These are phyloP conservation scores for Sporothrix dimorphospora DNA, from an alignment of 2,329 filamentous ascomycete species.

Conservation along the genomic window DNA sequence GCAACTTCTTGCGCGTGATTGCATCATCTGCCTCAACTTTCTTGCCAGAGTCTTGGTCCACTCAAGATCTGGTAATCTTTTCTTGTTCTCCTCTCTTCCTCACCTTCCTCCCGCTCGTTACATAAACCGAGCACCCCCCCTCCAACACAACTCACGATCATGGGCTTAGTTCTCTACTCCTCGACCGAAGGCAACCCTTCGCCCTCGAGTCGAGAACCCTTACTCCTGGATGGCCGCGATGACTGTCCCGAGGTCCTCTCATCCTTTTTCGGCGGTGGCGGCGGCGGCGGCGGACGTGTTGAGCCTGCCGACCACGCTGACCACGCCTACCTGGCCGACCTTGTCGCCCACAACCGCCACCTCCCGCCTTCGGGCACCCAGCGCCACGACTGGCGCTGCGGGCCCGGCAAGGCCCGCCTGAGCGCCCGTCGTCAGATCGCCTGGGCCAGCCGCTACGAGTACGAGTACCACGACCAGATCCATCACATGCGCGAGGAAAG, in stretches of 20 bases:
- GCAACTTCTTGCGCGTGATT: not conserved
- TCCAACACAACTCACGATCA: not conserved
- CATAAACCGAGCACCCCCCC: not conserved
- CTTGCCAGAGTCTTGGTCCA: not conserved
- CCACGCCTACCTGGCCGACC: not conserved
- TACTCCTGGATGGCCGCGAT: not conserved
- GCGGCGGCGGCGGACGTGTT: too few relatives aligned
- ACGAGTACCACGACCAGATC: not conserved
- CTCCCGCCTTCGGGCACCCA: not conserved
- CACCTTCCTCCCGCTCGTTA: not conserved
- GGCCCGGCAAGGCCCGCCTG: slow-evolving; percentile 19
- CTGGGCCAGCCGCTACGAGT: not conserved
- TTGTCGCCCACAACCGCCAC: slow-evolving; percentile 11
- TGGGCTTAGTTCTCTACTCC: slow-evolving; percentile 14
- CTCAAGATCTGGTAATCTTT: not conserved
- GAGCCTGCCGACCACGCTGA: too few relatives aligned
- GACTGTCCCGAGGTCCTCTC: too few relatives aligned
- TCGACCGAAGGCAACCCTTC: slow-evolving; percentile 8
- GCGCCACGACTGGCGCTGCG: slow-evolving; percentile 7
- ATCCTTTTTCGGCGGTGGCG: not conserved
- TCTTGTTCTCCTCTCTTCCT: not conserved
- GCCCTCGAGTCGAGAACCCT: not conserved
- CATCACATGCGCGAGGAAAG: not conserved
- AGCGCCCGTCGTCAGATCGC: not conserved
- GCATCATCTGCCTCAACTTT: not conserved